Evolutionary conservation across 306 rosid genomes (phyloP), one percentile per base, ranked within the genome.

Genomic region (Cercis canadensis): DNA sequence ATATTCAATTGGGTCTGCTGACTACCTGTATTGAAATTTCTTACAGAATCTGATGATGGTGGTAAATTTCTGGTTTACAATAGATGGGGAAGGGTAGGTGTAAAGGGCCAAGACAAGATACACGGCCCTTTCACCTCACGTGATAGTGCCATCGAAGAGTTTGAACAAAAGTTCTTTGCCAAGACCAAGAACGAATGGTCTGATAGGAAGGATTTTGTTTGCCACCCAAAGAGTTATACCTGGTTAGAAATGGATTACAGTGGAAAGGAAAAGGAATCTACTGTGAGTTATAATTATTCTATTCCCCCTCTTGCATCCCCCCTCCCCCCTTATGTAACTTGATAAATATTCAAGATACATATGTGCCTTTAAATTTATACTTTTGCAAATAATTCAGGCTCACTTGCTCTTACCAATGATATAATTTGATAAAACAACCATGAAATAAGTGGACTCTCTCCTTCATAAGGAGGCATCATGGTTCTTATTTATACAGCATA

Each of bases 21-120:
- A 79, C 17, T 13, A 39, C 47, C 47, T 75, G 58, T 33, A 14
- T 60, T 56, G 15, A 41, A 14, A 58, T 65, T 65, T 69, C 36
- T 15, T 65, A 83, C 92, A 91, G 99, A 94, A 87, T 89, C 90
- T 51, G 95, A 94, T 77, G 87, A 18, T 80, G 92, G 96, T 33
- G 74, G 88, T 46, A 73, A 75, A 57, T 87, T 81, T 82, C 89
- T 91, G 85, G 84, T 94, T 76, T 94, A 87, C 84, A 69, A 77
- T 73, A 89, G 99, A 78, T 94, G 99, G 96, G 99, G 97, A 78
- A 90, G 99, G 75, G 95, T 94, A 19, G 97, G 99, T 34, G 62
- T 91, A 62, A 91, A 89, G 84, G 99, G 97, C 49, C 99, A 91
- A 75, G 78, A 86, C 85, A 84, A 80, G 79, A 11, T 86, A 74